phyloP scores from a whole-genome alignment of 257 asterid species.

The Mitragyna speciosa region DNA sequence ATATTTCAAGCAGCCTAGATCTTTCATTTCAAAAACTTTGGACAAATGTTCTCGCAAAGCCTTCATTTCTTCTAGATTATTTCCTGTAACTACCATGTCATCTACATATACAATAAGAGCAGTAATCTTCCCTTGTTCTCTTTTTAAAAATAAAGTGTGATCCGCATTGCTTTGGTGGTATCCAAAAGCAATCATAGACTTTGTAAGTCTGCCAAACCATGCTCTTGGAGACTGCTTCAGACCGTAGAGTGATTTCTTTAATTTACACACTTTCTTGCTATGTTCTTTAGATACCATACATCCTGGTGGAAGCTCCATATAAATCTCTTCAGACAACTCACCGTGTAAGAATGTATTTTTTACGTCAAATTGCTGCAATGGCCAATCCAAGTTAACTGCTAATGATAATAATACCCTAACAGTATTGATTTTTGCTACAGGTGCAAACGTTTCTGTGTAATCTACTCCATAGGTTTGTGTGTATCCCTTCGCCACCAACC shows the following conservation, averaged over 20 bases:
- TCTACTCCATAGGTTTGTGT: too few relatives aligned
- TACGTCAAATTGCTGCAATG: background rate
- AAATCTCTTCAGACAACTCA: background rate
- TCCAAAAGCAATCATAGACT: background rate
- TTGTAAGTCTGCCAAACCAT: background rate
- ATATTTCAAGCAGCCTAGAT: too few relatives aligned
- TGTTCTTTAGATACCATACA: background rate
- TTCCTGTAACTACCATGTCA: background rate
- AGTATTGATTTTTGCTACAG: background rate
- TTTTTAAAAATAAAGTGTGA: background rate
- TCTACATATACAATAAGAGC: background rate
- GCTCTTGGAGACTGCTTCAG: background rate
- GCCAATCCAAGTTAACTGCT: background rate
- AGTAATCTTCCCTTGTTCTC: background rate
- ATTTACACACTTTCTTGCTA: background rate
- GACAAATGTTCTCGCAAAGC: too few relatives aligned
- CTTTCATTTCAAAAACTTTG: background rate
- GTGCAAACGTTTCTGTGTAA: background rate
- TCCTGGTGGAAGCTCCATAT: background rate
- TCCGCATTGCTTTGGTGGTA: background rate
- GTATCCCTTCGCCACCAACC: too few relatives aligned
- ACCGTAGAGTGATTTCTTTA: background rate
- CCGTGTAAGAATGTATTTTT: background rate
- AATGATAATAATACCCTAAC: background rate
- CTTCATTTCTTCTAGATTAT: too few relatives aligned